Evolutionary conservation across 2,329 filamentous ascomycete species (phyloP).

Genomic region (Xylaria sp.): DNA sequence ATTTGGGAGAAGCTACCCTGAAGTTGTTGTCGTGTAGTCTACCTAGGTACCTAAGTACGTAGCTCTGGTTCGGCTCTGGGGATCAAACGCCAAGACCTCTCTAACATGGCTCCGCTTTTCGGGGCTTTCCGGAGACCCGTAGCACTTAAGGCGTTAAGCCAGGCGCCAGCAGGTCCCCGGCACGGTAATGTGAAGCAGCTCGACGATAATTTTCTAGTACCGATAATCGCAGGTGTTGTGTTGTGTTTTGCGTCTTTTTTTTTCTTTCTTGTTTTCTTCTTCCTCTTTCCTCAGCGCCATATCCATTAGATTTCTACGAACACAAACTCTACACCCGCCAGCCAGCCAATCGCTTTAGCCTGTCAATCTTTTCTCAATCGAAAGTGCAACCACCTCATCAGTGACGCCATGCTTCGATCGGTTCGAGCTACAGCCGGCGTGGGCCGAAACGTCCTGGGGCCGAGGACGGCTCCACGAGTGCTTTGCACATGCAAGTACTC

Average conservation of each 20-base stretch:
- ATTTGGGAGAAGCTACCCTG: constrained; percentile 17
- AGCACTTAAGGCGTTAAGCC: too few relatives aligned
- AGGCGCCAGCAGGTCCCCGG: too few relatives aligned
- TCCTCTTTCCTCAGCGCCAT: neutral
- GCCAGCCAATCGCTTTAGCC: neutral
- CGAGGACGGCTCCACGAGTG: constrained; percentile 43
- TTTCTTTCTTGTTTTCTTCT: too few relatives aligned
- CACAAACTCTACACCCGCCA: neutral
- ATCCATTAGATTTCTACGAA: neutral
- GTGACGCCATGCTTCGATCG: constrained; percentile 44
- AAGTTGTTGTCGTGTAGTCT: neutral
- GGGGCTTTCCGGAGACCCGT: constrained; percentile 21
- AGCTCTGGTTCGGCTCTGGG: too few relatives aligned
- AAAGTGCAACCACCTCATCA: neutral
- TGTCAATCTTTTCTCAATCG: neutral
- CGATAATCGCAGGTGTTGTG: neutral
- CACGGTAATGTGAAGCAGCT: constrained; percentile 8
- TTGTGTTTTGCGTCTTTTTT: constrained; percentile 21
- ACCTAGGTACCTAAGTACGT: too few relatives aligned
- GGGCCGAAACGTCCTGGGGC: constrained; percentile 41
- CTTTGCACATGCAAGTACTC: constrained; percentile 45
- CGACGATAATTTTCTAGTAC: constrained; percentile 15
- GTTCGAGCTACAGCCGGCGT: constrained; percentile 43
- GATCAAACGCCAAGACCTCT: neutral
- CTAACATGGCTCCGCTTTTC: constrained; percentile 8